Percentiles rank a stretch among this genome's conserved stretches.
Evolutionary conservation across 2,329 filamentous ascomycete species (phyloP).

Genomic region (Zopfia rhizophila): DNA sequence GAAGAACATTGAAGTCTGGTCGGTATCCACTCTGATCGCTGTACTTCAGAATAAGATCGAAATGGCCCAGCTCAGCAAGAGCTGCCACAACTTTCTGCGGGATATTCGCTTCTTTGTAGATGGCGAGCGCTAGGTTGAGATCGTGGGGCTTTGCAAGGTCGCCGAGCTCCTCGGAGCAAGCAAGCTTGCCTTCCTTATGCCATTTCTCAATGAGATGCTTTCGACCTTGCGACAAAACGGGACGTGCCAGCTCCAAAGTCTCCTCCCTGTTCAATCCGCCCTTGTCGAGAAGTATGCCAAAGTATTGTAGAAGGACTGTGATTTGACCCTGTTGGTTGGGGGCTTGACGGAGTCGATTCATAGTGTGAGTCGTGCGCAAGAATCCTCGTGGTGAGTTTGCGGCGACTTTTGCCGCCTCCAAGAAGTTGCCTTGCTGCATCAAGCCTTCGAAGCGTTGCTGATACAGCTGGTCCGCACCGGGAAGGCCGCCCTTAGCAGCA

Average conservation of each 20-base stretch:
- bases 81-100: conserved; percentile 95
- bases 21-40: conserved; percentile 85
- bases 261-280: conserved; percentile 91
- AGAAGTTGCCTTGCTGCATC: conserved; percentile 80
- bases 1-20: conserved; percentile 91
- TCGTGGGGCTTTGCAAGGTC: conserved; percentile 93
- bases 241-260: conserved; percentile 90
- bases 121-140: conserved; percentile 82
- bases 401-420: conserved; percentile 92
- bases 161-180: conserved; percentile 95
- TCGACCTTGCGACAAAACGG: conserved; percentile 90
- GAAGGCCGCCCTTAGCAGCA: conserved; percentile 90
- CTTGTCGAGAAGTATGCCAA: conserved; percentile 96
- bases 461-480: conserved; percentile 93
- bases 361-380: conserved; percentile 91
- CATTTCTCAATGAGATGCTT: conserved; percentile 98
- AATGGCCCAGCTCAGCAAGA: conserved; percentile 94
- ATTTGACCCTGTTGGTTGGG: conserved; percentile 85
- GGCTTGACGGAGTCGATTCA: conserved; percentile 92
- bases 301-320: conserved; percentile 96
- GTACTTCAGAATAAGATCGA: conserved; percentile 96
- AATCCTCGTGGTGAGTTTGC: conserved; percentile 97
- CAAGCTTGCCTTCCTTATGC: conserved; percentile 95
- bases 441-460: conserved; percentile 92
- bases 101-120: conserved; percentile 91